Base-by-base conservation (phyloP, 2,329 filamentous ascomycete genomes). In the Phialophora tarda region DNA sequence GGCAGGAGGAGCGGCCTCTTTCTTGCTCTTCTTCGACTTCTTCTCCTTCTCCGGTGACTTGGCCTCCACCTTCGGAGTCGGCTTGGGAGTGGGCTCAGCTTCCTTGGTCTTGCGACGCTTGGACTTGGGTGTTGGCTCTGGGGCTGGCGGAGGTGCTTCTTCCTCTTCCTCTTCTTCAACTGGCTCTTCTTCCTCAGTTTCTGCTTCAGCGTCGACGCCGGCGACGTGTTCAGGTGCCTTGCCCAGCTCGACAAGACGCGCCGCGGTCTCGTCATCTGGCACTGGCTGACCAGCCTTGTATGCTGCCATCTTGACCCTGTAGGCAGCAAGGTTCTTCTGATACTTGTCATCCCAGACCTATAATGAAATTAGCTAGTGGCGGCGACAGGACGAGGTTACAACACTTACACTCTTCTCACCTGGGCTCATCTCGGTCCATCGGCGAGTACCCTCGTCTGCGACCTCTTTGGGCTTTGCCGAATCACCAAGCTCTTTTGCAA, bases 391-490 rank as follows among this genome's bases (percentile, higher is more conserved):
- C 21, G 14, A 55, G 28, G 54, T 34, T 24, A 76, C 81, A 73
- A n/a, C 38, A 44, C 38, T n/a, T 77, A 89, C 87, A 78, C 84
- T 80, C 75, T 96, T 96, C 81, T 96, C 90, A 10, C 82, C 79
- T 1, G 89, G 84, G 6, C 83, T 82, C 89, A 97, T 92, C 71
- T 87, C 85, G 68, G 88, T 86, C 94, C 94, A 97, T 74, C 93
- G 87, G 73, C 88, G 88, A 75, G 92, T 93, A 48, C 93, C 92
- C 79, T 97, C 93, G 67, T 91, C 88, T 76, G 93, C 90, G 57
- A 98, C 91, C 65, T 93, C 92, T 75, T 92, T 92, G 77, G 94
- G 93, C 77, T 90, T 89, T 7, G 89, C 88, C 66, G 88, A 85
- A n/a, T 86, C 77, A 24, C 90, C 91, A 11, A 96, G 85, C 73